Conservation (phyloP, 2,329 filamentous ascomycete species). For the Pseudogymnoascus sp. region DNA sequence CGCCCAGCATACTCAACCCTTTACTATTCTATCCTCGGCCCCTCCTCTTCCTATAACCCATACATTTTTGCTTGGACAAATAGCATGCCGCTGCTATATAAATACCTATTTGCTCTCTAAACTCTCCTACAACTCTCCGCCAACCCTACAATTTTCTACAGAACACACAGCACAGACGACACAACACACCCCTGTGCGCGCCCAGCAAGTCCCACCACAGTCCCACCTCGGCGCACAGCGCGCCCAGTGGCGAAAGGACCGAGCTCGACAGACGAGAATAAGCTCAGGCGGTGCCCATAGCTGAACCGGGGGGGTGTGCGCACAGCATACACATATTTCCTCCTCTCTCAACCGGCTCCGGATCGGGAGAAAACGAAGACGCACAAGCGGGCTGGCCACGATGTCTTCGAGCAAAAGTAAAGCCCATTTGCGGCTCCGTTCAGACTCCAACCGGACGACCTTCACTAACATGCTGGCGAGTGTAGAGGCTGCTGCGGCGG, state of each 20-base stretch:
- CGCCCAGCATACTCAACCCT: neutral
- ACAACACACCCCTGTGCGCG: neutral
- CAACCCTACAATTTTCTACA: neutral
- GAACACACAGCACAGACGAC: neutral
- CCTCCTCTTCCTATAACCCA: neutral
- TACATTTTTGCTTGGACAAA: neutral
- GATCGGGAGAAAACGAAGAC: neutral
- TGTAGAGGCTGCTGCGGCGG: conserved; percentile 49
- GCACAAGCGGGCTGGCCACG: conserved; percentile 14
- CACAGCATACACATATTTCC: neutral
- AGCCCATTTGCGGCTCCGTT: conserved; percentile 4
- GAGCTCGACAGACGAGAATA: neutral
- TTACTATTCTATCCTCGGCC: neutral
- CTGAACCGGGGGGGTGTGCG: neutral
- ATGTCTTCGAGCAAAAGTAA: conserved; percentile 35
- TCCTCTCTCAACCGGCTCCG: neutral
- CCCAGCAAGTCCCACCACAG: neutral
- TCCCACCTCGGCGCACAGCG: neutral
- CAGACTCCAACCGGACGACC: neutral
- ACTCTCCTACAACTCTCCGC: neutral
- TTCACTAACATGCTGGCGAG: conserved; percentile 11
- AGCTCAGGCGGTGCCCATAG: neutral
- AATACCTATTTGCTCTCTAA: neutral
- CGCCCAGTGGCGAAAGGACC: neutral
- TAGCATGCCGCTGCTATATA: neutral